Percentiles rank a stretch among this genome's conserved stretches.
These are phyloP conservation scores for Trichoderma lentiforme DNA, from an alignment of 2,329 filamentous ascomycete genomes.

Conservation along the genomic window DNA sequence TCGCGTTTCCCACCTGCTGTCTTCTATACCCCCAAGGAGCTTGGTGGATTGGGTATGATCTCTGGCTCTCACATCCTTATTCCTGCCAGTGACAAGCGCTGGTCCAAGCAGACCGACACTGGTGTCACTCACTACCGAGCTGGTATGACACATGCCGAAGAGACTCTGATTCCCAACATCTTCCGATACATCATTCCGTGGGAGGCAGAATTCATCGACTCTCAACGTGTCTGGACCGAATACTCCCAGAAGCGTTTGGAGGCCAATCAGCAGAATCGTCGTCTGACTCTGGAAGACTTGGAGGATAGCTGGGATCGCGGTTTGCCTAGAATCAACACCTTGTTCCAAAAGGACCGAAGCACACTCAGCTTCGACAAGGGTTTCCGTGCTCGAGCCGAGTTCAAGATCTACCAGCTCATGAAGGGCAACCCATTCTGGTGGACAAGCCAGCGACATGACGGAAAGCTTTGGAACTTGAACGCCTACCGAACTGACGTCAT, in stretches of 20 bases:
- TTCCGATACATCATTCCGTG: slow-evolving; percentile 99
- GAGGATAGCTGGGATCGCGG: slow-evolving; percentile 99
- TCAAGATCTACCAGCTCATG: slow-evolving; percentile 98
- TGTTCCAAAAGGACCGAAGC: slow-evolving; percentile 98
- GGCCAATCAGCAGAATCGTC: slow-evolving; percentile 93
- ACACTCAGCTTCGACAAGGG: slow-evolving; percentile 98
- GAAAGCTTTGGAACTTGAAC: slow-evolving; percentile 96
- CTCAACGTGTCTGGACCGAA: slow-evolving; percentile 97
- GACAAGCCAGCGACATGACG: slow-evolving; percentile 96
- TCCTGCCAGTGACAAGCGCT: slow-evolving; percentile 94
- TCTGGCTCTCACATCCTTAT: slow-evolving; percentile 98
- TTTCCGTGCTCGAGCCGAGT: slow-evolving; percentile 91
- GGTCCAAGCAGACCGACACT: slow-evolving; percentile 96
- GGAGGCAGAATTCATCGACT: slow-evolving; percentile 99
- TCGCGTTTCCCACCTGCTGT: slow-evolving; percentile 97
- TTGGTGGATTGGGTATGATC: slow-evolving; percentile 97
- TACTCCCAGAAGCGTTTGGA: slow-evolving; percentile 98
- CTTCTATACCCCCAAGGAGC: slow-evolving; percentile 97
- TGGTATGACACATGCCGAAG: slow-evolving; percentile 97
- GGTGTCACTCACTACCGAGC: slow-evolving; percentile 96
- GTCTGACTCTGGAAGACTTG: slow-evolving; percentile 89
- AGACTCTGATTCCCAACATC: slow-evolving; percentile 97
- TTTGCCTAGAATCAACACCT: slow-evolving; percentile 93
- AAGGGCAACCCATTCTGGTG: slow-evolving; percentile 99
- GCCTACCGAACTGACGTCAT: slow-evolving; percentile 96